Evolutionary conservation across 1,284 basidiomycete genomes (phyloP).

Genomic region (Microbotryum silenes-acaulis): DNA sequence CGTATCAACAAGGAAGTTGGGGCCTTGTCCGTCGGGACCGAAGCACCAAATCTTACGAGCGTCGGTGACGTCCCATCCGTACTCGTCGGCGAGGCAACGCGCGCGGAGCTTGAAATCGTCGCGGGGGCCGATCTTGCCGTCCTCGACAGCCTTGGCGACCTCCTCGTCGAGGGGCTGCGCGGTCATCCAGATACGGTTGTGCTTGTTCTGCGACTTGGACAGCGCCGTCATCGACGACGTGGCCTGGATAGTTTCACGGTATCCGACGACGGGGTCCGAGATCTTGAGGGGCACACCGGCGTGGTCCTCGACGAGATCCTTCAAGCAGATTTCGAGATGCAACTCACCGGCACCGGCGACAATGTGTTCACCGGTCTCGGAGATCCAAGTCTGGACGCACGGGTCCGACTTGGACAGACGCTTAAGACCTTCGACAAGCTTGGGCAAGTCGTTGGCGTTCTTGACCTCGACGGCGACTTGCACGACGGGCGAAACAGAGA

Average conservation of each 20-base stretch:
- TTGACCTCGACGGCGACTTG: slow-evolving; percentile 99
- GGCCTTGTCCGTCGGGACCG: slow-evolving; percentile 95
- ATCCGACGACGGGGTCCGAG: slow-evolving; percentile 96
- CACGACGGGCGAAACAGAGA: slow-evolving; percentile 99
- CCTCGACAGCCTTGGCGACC: slow-evolving; percentile 85
- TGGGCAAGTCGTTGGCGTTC: slow-evolving; percentile 97
- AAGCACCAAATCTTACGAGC: slow-evolving; percentile 99
- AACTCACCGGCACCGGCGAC: slow-evolving; percentile 99
- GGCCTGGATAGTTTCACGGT: slow-evolving; percentile 94
- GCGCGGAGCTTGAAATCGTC: slow-evolving; percentile 98
- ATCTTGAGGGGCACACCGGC: slow-evolving; percentile 99
- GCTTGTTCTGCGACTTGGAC: slow-evolving; percentile 99
- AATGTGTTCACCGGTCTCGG: slow-evolving; percentile 93
- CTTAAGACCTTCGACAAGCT: slow-evolving; percentile 99
- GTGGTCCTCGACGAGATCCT: slow-evolving; percentile 99
- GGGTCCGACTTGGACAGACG: slow-evolving; percentile 99
- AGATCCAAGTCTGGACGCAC: slow-evolving; percentile 94
- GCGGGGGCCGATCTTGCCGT: slow-evolving; percentile 75
- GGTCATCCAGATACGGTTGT: slow-evolving; percentile 96
- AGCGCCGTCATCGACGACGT: slow-evolving; percentile 94
- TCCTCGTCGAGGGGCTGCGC: slow-evolving; percentile 91
- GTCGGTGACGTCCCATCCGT: slow-evolving; percentile 98
- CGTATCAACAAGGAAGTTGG: slow-evolving; percentile 94
- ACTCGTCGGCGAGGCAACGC: slow-evolving; percentile 91
- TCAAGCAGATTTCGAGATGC: slow-evolving; percentile 98